A percentile compares a stretch with the other conserved stretches of the same genome.
These are phyloP conservation scores for Cyberlindnera americana DNA, from an alignment of 805 yeast species.

Conservation along the genomic window DNA sequence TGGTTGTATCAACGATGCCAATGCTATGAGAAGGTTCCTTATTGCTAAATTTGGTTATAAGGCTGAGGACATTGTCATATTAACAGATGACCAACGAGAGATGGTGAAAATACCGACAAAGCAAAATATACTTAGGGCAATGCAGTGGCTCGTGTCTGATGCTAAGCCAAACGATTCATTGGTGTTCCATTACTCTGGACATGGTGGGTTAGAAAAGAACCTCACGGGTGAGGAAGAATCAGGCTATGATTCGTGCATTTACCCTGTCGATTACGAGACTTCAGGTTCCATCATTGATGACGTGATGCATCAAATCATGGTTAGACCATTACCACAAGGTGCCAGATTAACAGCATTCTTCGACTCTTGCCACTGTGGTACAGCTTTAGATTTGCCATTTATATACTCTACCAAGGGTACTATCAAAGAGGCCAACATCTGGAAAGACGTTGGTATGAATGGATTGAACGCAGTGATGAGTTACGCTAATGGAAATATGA, in stretches of 20 bases:
- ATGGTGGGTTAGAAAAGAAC: conserved; percentile 66
- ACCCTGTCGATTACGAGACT: conserved; percentile 59
- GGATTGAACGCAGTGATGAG: conserved; percentile 50
- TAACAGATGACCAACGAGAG: conserved; percentile 43
- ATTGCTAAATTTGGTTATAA: conserved; percentile 23
- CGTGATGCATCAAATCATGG: conserved; percentile 57
- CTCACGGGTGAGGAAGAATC: conserved; percentile 59
- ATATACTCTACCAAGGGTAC: conserved; percentile 71
- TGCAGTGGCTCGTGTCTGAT: conserved; percentile 69
- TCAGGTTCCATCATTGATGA: conserved; percentile 68
- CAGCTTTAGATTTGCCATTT: conserved; percentile 67
- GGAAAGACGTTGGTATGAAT: conserved; percentile 63
- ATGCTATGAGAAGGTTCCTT: conserved; percentile 41
- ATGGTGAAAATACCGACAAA: conserved; percentile 48
- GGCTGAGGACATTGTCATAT: conserved; percentile 41
- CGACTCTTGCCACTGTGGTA: conserved; percentile 76
- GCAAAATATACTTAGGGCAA: conserved; percentile 62
- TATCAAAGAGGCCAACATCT: conserved; percentile 64
- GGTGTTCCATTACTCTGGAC: conserved; percentile 73
- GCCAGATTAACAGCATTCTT: conserved; percentile 66
- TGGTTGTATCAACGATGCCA: conserved; percentile 71
- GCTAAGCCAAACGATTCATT: conserved; percentile 60
- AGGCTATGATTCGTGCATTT: conserved; percentile 59
- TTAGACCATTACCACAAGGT: conserved; percentile 59
- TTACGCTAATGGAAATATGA: conserved; percentile 49